Conservation (phyloP, 2,329 filamentous ascomycete species). For the Chaetomiaceae sp. region DNA sequence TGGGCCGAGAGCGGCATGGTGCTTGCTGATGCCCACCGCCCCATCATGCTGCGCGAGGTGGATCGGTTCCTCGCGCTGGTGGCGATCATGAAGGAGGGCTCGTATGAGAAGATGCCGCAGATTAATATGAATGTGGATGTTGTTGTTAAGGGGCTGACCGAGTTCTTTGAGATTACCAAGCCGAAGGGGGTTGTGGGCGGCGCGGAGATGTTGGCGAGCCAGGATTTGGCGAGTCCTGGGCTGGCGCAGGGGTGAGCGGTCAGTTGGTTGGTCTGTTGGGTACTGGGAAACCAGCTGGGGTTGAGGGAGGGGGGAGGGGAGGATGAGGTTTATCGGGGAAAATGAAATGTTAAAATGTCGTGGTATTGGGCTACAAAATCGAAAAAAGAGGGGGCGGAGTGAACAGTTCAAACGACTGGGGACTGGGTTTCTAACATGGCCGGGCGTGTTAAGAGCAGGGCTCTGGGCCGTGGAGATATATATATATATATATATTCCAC, state of each 20-base stretch:
- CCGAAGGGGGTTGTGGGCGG: constrained; percentile 32
- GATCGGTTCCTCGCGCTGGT: constrained; percentile 74
- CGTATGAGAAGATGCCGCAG: constrained; percentile 75
- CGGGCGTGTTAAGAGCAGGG: too few relatives aligned
- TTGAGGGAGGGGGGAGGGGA: not conserved
- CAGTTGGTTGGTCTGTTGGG: too few relatives aligned
- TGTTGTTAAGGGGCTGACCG: constrained; percentile 70
- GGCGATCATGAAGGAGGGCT: constrained; percentile 81
- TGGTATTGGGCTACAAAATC: too few relatives aligned
- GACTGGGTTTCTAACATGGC: too few relatives aligned
- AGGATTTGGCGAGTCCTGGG: constrained; percentile 5
- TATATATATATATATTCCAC: too few relatives aligned
- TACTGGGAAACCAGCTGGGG: not conserved
- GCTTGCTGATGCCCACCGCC: constrained; percentile 57
- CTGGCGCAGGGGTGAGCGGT: constrained; percentile 3
- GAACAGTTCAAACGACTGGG: too few relatives aligned
- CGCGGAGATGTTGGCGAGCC: not conserved
- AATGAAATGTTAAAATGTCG: too few relatives aligned
- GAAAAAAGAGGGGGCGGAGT: too few relatives aligned
- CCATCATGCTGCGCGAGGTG: constrained; percentile 64
- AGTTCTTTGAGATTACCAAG: constrained; percentile 73
- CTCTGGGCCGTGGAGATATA: too few relatives aligned
- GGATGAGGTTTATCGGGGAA: too few relatives aligned
- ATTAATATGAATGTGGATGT: constrained; percentile 86
- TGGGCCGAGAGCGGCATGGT: constrained; percentile 66